phyloP scores from a whole-genome alignment of 352 stramenopile species.

The Phytophthora cactorum region DNA sequence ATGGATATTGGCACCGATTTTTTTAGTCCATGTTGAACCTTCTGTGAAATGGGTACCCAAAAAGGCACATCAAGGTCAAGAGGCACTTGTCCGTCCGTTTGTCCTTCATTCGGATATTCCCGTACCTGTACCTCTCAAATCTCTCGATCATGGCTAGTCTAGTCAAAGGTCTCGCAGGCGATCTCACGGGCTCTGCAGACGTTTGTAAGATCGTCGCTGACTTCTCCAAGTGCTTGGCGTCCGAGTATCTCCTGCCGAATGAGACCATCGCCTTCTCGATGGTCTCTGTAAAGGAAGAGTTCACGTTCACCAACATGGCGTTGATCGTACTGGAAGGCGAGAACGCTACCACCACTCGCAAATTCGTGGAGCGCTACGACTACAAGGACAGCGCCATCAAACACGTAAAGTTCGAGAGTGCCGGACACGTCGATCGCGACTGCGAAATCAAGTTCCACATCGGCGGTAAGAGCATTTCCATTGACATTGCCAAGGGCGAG shows the following conservation, averaged over 20 bases:
- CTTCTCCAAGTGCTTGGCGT: slow-evolving; percentile 51
- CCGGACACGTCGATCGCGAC: slow-evolving; percentile 54
- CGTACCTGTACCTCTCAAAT: neutral
- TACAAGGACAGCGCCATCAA: slow-evolving; percentile 40
- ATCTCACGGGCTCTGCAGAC: slow-evolving; percentile 58
- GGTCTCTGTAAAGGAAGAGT: slow-evolving; percentile 62
- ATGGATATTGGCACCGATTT: neutral
- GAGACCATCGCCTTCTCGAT: slow-evolving; percentile 65
- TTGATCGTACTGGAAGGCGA: slow-evolving; percentile 47
- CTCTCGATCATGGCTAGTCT: slow-evolving; percentile 35
- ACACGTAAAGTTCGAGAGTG: slow-evolving; percentile 55
- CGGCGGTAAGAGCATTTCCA: slow-evolving; percentile 43
- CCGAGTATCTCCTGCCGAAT: slow-evolving; percentile 54
- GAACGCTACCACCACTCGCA: slow-evolving; percentile 56
- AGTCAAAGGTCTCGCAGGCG: slow-evolving; percentile 54
- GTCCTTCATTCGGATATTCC: slow-evolving; percentile 8
- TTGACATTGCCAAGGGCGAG: slow-evolving; percentile 57
- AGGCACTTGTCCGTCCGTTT: slow-evolving; percentile 4
- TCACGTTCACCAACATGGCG: slow-evolving; percentile 71
- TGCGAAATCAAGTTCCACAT: slow-evolving; percentile 71
- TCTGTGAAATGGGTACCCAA: slow-evolving; percentile 4
- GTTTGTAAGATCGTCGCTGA: slow-evolving; percentile 54
- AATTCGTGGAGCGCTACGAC: slow-evolving; percentile 53
- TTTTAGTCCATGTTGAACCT: neutral
- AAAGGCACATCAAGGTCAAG: slow-evolving; percentile 6